Evolutionary conservation across 1,284 basidiomycete species (phyloP).

Genomic region (Rhodotorula sp.): DNA sequence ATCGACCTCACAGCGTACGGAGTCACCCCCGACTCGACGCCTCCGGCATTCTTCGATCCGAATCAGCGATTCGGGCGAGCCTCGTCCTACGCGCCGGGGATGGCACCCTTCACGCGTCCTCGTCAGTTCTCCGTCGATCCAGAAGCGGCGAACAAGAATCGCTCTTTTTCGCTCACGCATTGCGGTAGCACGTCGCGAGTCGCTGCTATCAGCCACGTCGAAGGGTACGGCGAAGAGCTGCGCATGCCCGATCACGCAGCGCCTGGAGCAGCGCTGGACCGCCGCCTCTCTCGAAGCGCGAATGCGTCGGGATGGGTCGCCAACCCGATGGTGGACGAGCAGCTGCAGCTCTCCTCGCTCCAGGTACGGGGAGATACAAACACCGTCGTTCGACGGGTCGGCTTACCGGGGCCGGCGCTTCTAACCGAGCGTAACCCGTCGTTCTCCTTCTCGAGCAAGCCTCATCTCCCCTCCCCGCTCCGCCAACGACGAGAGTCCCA

Average conservation of each 20-base stretch:
- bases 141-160: conserved; percentile 8
- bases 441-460: not conserved
- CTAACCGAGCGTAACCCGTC: too few species aligned
- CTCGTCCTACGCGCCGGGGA: conserved; percentile 6
- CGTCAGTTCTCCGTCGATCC: conserved; percentile 31
- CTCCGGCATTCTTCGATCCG: not conserved
- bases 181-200: not conserved
- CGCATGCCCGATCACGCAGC: not conserved
- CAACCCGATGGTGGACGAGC: too few species aligned
- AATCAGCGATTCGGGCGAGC: not conserved
- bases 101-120: not conserved
- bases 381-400: too few species aligned
- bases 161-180: conserved; percentile 2
- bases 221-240: conserved; percentile 6
- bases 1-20: conserved; percentile 19
- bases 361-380: too few species aligned
- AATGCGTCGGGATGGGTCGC: too few species aligned
- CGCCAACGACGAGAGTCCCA: not conserved
- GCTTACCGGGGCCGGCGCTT: too few species aligned
- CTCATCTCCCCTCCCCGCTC: not conserved
- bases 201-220: not conserved
- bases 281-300: too few species aligned
- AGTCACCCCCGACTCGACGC: not conserved
- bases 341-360: too few species aligned
- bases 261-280: too few species aligned